Percentiles rank a stretch among this genome's conserved stretches.
Conservation (phyloP, 331 rosid species). For the Arachis monticola region DNA sequence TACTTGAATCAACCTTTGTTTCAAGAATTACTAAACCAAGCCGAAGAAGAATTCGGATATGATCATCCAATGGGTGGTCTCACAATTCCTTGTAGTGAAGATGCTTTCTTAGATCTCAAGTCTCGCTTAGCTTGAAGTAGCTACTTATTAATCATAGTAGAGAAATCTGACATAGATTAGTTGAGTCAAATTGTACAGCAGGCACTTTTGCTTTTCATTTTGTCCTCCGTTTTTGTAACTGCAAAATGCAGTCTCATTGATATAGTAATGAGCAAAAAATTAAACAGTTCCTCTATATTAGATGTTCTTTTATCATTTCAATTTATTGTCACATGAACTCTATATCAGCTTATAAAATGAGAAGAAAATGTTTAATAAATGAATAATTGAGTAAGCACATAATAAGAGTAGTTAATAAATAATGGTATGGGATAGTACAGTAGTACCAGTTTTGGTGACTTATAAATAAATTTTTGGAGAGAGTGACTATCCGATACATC, state of each 20-base stretch:
- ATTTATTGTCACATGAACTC: too few relatives aligned
- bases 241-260: background rate
- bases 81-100: conserved; percentile 40
- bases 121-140: conserved; percentile 14
- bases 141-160: background rate
- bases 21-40: conserved; percentile 45
- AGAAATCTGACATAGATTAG: conserved; percentile 30
- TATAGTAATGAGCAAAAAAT: background rate
- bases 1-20: conserved; percentile 45
- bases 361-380: too few relatives aligned
- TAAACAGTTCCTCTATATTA: too few relatives aligned
- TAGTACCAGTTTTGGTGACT: too few relatives aligned
- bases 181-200: conserved; percentile 22
- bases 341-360: too few relatives aligned
- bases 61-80: conserved; percentile 48
- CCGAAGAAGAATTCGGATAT: conserved; percentile 51
- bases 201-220: background rate
- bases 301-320: too few relatives aligned
- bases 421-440: too few relatives aligned
- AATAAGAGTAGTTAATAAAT: too few relatives aligned
- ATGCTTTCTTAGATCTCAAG: conserved; percentile 34
- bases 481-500: too few relatives aligned
- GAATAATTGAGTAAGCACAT: too few relatives aligned
- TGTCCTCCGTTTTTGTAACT: background rate
- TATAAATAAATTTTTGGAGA: too few relatives aligned